Evolutionary conservation across 1,284 basidiomycete genomes (phyloP).

Genomic region (Rhodotorula sp.): DNA sequence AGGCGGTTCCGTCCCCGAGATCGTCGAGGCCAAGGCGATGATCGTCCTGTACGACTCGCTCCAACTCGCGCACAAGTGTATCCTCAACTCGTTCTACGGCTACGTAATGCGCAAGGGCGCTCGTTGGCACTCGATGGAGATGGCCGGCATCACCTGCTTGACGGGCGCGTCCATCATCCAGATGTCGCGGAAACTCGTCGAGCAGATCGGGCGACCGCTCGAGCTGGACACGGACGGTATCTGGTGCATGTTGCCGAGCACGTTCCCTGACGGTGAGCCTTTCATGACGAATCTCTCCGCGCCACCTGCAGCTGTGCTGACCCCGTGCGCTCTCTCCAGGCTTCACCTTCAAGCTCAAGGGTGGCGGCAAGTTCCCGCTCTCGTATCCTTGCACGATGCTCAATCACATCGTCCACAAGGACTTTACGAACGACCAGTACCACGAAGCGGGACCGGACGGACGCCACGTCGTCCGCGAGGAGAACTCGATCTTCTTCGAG

Average conservation of each 20-base stretch:
- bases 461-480: constrained; percentile 80
- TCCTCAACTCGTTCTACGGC: constrained; percentile 99
- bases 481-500: constrained; percentile 99
- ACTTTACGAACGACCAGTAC: constrained; percentile 98
- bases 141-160: constrained; percentile 98
- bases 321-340: constrained; percentile 49
- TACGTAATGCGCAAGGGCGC: constrained; percentile 99
- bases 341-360: constrained; percentile 87
- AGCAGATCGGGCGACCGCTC: constrained; percentile 93
- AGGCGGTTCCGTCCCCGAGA: constrained; percentile 72
- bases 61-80: constrained; percentile 99
- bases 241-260: constrained; percentile 99
- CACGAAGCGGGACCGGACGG: constrained; percentile 74
- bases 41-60: constrained; percentile 99
- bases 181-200: constrained; percentile 97
- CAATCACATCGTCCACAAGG: constrained; percentile 92
- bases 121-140: constrained; percentile 99
- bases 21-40: constrained; percentile 98
- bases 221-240: constrained; percentile 99
- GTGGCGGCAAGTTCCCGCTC: constrained; percentile 82
- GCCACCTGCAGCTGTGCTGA: too few species aligned
- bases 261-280: constrained; percentile 76
- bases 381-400: constrained; percentile 99
- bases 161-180: constrained; percentile 99
- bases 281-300: background rate